These are phyloP conservation scores for Rutstroemia sydowiana DNA, from an alignment of 2,329 filamentous ascomycete genomes.

Conservation along the genomic window DNA sequence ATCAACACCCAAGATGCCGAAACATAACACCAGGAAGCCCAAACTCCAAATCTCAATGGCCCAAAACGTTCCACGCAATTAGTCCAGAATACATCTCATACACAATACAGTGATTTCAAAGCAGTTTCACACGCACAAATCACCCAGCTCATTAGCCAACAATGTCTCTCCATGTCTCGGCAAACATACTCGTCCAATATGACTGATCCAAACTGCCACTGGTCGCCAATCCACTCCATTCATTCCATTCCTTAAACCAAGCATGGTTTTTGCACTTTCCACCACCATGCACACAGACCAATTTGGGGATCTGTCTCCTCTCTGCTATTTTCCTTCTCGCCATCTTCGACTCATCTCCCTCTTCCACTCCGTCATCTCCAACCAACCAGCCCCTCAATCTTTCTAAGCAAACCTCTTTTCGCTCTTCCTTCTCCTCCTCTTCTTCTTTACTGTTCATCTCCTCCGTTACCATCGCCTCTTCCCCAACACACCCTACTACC, in stretches of 20 bases:
- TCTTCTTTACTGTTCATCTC: neutral
- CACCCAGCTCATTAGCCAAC: neutral
- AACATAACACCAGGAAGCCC: too few species aligned
- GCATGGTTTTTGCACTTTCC: neutral
- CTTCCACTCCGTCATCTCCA: neutral
- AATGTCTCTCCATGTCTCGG: neutral
- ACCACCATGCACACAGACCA: neutral
- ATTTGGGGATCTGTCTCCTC: neutral
- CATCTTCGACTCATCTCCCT: neutral
- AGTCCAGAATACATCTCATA: too few species aligned
- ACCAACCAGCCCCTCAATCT: neutral
- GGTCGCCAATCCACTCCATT: neutral
- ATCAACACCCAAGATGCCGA: too few species aligned
- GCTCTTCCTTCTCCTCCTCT: neutral
- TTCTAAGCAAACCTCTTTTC: neutral
- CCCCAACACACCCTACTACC: neutral
- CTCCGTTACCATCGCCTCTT: neutral
- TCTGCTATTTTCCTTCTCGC: neutral
- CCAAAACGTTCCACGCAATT: too few species aligned
- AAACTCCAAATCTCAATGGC: too few species aligned
- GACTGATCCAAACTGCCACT: too few species aligned
- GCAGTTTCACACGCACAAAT: neutral
- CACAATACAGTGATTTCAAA: too few species aligned
- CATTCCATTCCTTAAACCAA: neutral
- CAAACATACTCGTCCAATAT: neutral